Conservation (phyloP, 805 yeast genomes). For the Maudiozyma turicensis region DNA sequence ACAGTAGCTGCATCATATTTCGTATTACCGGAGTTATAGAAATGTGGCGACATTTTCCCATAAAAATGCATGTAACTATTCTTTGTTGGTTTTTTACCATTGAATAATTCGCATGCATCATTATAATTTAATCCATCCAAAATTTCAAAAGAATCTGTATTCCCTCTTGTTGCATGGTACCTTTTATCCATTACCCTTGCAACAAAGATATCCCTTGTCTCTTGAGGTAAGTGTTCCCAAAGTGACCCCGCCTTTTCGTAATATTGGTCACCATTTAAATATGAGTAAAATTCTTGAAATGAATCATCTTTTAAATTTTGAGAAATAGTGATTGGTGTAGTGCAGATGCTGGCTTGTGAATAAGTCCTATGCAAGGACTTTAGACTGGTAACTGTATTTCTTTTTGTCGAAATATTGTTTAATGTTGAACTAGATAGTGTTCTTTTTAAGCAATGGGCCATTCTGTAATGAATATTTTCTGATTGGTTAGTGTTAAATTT, state of each 20-base stretch:
- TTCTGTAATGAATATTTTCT: background rate
- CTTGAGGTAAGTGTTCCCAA: constrained; percentile 9
- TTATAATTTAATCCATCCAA: constrained; percentile 1
- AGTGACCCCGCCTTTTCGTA: constrained; percentile 1
- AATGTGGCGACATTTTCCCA: constrained; percentile 4
- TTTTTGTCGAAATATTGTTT: background rate
- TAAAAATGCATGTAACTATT: constrained; percentile 5
- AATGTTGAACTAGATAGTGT: background rate
- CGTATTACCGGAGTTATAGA: background rate
- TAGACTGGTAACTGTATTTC: constrained; percentile 1
- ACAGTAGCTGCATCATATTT: constrained; percentile 3
- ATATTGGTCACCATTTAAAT: constrained; percentile 6
- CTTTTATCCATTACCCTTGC: constrained; percentile 4
- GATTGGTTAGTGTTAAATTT: too few species aligned
- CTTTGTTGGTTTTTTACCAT: constrained; percentile 2
- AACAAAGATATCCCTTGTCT: constrained; percentile 7
- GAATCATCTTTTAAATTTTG: constrained; percentile 3
- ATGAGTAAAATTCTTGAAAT: constrained; percentile 6
- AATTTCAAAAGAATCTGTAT: background rate
- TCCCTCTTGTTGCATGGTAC: background rate
- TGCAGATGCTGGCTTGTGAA: constrained; percentile 3
- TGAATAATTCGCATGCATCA: constrained; percentile 3
- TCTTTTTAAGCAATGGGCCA: background rate
- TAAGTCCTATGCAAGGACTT: constrained; percentile 1
- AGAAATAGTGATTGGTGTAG: background rate